Evolutionary conservation across 192 early-diverging fungal genomes (phyloP), one percentile per base, ranked within the genome.

Genomic region (Coemansia umbellata): DNA sequence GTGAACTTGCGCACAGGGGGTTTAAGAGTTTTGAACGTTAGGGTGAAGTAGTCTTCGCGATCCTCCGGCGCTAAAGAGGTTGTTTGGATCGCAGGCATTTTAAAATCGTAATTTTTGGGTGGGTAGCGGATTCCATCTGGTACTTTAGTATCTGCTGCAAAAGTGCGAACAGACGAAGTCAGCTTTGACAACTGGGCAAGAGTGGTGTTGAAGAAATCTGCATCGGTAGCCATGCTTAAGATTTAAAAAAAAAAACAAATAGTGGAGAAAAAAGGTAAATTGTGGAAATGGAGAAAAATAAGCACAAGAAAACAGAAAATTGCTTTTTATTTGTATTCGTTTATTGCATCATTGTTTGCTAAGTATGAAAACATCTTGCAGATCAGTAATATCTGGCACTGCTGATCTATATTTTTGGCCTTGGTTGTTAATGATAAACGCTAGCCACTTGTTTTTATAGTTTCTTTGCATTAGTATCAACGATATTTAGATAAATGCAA

Each of bases 1-100:
- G 70, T 74, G 28, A 60, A 74, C 53, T 66, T 74, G 50, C 63
- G 53, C 36, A 74, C 63, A 4, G 70, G 70, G 11, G 70, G 55
- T 41, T 62, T 66, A 7, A 74, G 55, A 24, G 70, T 74, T 39
- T 49, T 66, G 40, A 74, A 74, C 18, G 52, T 66, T 3, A 74
- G 63, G 51, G 70, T 50, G 8, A 58, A 73, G 44, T 58, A 58
- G 54, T 74, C 63, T 28, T 58, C 53, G 8, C 63, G 70, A 5
- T 62, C 63, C 50, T 58, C 58, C 1, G 58, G n/a, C 21, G 57
- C 42, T 15, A 57, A 10, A 6, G 45, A 26, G 9, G 50, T 30
- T 15, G 47, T 41, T 40, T 51, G 36, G n/a, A 58, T 49, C 9
- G 50, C 13, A 3, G 70, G 63, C 70, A 74, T 66, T 60, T 74